Conservation (phyloP, 768 basidiomycete genomes). For the Serpula lacrymans region DNA sequence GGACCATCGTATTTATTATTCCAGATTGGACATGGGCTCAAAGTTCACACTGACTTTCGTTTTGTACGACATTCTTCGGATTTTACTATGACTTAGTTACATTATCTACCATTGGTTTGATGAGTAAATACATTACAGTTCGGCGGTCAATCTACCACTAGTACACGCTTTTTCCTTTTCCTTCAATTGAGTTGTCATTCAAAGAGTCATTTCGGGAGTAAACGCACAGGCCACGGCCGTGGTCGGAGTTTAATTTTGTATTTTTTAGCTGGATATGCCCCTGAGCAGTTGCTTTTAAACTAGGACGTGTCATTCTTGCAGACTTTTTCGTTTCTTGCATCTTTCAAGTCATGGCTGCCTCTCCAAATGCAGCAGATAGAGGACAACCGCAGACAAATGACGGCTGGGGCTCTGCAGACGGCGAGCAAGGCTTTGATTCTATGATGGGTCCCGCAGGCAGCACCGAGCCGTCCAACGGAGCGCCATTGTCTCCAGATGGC, state of each 20-base stretch:
- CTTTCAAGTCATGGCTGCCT: slow-evolving; percentile 14
- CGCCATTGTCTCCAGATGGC: slow-evolving; percentile 23
- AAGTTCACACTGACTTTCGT: too few species aligned
- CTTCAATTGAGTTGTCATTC: neutral
- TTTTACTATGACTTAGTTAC: too few species aligned
- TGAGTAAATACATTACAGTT: neutral
- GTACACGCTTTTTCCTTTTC: neutral
- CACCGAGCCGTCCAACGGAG: slow-evolving; percentile 43
- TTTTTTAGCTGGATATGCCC: neutral
- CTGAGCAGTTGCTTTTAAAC: neutral
- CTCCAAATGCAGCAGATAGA: slow-evolving; percentile 8
- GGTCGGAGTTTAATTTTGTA: slow-evolving; percentile 15
- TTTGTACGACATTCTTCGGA: too few species aligned
- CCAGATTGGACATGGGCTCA: neutral
- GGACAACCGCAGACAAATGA: slow-evolving; percentile 18
- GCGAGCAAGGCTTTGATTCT: slow-evolving; percentile 41
- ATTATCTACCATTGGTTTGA: neutral
- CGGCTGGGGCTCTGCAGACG: slow-evolving; percentile 47
- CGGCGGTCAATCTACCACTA: neutral
- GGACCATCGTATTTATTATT: slow-evolving; percentile 7
- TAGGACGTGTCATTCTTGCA: neutral
- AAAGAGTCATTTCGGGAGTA: neutral
- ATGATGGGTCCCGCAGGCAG: slow-evolving; percentile 46
- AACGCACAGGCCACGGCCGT: slow-evolving; percentile 9
- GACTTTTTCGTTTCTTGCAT: neutral